These are phyloP conservation scores for Podospora anserina DNA, from an alignment of 495 filamentous ascomycete genomes.

Conservation along the genomic window DNA sequence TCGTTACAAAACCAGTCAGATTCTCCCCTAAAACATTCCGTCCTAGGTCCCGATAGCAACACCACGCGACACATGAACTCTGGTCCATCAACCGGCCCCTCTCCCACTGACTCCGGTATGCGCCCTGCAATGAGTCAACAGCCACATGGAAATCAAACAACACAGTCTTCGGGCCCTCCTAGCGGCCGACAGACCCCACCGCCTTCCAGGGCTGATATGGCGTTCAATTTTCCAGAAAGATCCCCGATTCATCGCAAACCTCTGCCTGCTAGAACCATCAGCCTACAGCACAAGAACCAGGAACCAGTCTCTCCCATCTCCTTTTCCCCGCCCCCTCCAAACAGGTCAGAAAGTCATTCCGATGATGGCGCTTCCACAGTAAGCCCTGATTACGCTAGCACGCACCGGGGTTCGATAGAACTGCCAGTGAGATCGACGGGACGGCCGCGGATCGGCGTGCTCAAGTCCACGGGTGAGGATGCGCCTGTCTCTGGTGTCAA, in stretches of 20 bases:
- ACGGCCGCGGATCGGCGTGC: slow-evolving; percentile 73
- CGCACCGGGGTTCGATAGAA: slow-evolving; percentile 56
- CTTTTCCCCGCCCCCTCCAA: slow-evolving; percentile 30
- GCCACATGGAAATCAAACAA: slow-evolving; percentile 3
- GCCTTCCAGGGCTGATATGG: slow-evolving; percentile 23
- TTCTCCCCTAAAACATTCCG: slow-evolving; percentile 31
- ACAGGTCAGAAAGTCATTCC: slow-evolving; percentile 41
- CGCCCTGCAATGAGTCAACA: background rate
- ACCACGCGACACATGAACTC: background rate
- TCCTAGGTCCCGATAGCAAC: slow-evolving; percentile 8
- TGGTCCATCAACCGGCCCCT: slow-evolving; percentile 10
- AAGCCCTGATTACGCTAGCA: slow-evolving; percentile 66
- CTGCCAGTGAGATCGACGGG: slow-evolving; percentile 57
- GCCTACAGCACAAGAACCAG: slow-evolving; percentile 34
- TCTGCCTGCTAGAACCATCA: slow-evolving; percentile 49
- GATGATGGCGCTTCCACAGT: slow-evolving; percentile 51
- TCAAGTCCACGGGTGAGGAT: slow-evolving; percentile 71
- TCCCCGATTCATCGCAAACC: slow-evolving; percentile 57
- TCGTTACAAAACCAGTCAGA: slow-evolving; percentile 33
- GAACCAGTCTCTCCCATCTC: slow-evolving; percentile 25
- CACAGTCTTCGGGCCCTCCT: slow-evolving; percentile 20
- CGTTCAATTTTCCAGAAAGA: slow-evolving; percentile 28
- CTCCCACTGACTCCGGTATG: background rate
- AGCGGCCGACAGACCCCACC: slow-evolving; percentile 40
- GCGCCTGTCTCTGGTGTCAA: slow-evolving; percentile 30